These are phyloP conservation scores for Seiridium unicorne DNA, from an alignment of 2,329 filamentous ascomycete genomes.

Conservation along the genomic window DNA sequence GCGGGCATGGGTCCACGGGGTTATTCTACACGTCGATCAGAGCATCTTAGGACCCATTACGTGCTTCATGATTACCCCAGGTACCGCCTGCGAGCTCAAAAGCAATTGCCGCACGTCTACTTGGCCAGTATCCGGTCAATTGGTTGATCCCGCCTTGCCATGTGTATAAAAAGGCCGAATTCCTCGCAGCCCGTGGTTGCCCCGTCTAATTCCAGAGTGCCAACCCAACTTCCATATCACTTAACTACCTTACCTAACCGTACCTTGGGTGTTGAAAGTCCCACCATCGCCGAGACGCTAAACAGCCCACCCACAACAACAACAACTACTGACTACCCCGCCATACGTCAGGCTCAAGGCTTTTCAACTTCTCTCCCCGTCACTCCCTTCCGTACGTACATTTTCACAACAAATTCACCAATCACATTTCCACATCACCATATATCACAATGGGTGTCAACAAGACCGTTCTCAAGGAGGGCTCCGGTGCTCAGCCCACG, in stretches of 20 bases:
- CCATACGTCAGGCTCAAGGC: constrained; percentile 4
- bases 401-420: background rate
- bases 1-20: background rate
- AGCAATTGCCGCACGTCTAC: background rate
- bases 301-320: constrained; percentile 8
- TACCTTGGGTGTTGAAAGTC: too few species aligned
- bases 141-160: background rate
- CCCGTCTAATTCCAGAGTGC: background rate
- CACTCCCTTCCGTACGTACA: too few species aligned
- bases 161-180: background rate
- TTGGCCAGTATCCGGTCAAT: background rate
- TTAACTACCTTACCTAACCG: too few species aligned
- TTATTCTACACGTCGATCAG: background rate
- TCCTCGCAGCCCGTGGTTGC: background rate
- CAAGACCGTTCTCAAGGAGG: constrained; percentile 62
- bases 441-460: constrained; percentile 66
- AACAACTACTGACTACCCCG: constrained; percentile 1
- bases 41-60: background rate
- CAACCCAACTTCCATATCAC: background rate
- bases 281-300: background rate
- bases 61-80: background rate
- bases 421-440: constrained; percentile 1
- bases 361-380: background rate
- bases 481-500: constrained; percentile 61
- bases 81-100: background rate